Evolutionary conservation across 225 moss, liverwort and hornwort species (phyloP), one percentile per base, ranked within the genome.

Genomic region (Physcomitrium patens): DNA sequence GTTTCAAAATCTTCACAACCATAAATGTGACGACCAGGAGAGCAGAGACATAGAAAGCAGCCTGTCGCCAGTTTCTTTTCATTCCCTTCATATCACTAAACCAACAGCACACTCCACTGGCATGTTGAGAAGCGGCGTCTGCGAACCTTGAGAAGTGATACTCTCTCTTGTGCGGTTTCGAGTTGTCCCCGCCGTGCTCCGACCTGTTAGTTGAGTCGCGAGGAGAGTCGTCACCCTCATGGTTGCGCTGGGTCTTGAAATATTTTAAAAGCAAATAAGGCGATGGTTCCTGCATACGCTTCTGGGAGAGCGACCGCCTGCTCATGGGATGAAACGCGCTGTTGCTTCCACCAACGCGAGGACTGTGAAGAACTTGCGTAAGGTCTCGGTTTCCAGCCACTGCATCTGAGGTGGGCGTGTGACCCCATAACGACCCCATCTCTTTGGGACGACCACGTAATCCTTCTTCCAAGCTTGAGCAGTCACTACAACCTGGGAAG

Each of bases 311-410:
- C 50, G 88, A 80, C 76, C 88, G 69, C 65, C 88, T 64, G 77
- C 82, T 87, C 82, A 80, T 77, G 42, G 88, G 82, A 53, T 88
- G 80, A 26, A 74, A 74, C 48, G 80, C 72, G 48, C 73, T 78
- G 37, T 67, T 82, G 7, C 69, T 8, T 7, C 74, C 80, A 8
- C 84, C 85, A 28, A 85, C 67, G 14, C 85, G 65, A 43, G 88
- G 88, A 42, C 88, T 88, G 52, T 85, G 6, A 26, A 88, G 65
- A 57, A 88, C 80, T 44, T 85, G 73, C n/a, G 88, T 73, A 13
- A 76, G 75, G 57, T 88, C 88, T 12, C 82, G 80, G 58, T 69
- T 82, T 4, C 57, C 80, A 10, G 70, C 73, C 73, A 55, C 43
- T 17, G 69, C 66, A 17, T 85, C 81, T 43, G 77, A 16, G 24